Percentiles rank a stretch among this genome's conserved stretches.
Evolutionary conservation across 179 eudicot species (phyloP).

Genomic region (Spergularia azorica): DNA sequence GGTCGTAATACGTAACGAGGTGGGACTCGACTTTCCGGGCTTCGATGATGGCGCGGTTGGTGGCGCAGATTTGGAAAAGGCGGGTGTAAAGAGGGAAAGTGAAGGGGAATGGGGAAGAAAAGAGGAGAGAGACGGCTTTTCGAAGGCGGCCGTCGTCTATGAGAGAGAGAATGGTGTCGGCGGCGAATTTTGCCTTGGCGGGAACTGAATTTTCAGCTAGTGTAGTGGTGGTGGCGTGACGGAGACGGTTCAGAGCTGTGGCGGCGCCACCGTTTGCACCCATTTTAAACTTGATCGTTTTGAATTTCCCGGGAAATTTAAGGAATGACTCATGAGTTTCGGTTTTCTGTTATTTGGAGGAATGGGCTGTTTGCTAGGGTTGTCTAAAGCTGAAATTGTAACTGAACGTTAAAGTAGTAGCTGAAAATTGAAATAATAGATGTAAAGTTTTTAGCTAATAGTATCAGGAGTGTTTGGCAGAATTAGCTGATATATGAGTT

Average conservation of each 20-base stretch:
- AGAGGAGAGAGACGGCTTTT: constrained; percentile 62
- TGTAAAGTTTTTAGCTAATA: too few species aligned
- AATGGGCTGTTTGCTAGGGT: too few species aligned
- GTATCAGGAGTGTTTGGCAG: too few species aligned
- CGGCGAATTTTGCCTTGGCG: constrained; percentile 26
- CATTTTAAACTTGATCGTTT: constrained; percentile 23
- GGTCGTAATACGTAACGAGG: constrained; percentile 44
- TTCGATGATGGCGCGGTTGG: constrained; percentile 48
- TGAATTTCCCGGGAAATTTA: constrained; percentile 18
- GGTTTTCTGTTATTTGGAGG: too few species aligned
- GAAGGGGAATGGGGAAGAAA: constrained; percentile 53
- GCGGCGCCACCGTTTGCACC: constrained; percentile 15
- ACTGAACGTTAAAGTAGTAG: too few species aligned
- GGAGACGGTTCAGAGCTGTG: constrained; percentile 14
- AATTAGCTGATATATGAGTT: too few species aligned
- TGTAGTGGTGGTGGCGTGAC: constrained; percentile 8
- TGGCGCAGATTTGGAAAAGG: constrained; percentile 56
- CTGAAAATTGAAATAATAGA: too few species aligned
- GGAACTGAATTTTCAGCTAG: neutral
- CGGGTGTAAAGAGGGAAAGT: constrained; percentile 50
- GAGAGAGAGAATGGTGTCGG: constrained; percentile 38
- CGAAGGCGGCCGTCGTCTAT: constrained; percentile 47
- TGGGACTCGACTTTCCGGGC: constrained; percentile 77
- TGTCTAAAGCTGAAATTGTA: too few species aligned
- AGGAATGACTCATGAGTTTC: too few species aligned